Conservation (phyloP, 768 basidiomycete genomes). For the Coprinopsis cinerea region DNA sequence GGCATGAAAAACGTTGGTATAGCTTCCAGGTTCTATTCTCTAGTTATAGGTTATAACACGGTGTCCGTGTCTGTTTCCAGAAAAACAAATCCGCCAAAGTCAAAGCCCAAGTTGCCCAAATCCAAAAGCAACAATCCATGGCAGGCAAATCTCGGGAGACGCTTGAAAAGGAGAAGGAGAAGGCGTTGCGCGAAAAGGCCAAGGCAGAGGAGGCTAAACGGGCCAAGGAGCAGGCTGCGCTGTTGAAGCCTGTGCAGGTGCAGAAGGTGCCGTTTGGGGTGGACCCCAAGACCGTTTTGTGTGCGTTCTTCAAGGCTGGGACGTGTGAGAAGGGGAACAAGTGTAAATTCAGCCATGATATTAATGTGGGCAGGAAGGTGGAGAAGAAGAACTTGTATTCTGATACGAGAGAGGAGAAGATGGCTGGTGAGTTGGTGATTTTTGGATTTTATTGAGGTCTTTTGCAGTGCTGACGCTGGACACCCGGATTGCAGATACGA, state of each 20-base stretch:
- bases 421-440: conserved; percentile 49
- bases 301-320: conserved; percentile 89
- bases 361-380: conserved; percentile 82
- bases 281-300: conserved; percentile 92
- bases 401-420: conserved; percentile 79
- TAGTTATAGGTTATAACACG: not conserved
- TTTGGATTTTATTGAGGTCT: conserved; percentile 1
- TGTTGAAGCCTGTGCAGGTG: conserved; percentile 72
- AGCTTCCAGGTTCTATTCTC: not conserved
- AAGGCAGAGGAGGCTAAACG: conserved; percentile 79
- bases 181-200: conserved; percentile 65
- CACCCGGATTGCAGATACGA: conserved; percentile 62
- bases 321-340: conserved; percentile 89
- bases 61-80: conserved; percentile 30
- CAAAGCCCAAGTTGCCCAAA: conserved; percentile 73
- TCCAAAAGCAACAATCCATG: conserved; percentile 70
- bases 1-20: conserved; percentile 73
- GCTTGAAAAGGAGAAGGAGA: conserved; percentile 84
- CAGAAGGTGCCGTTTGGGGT: conserved; percentile 94
- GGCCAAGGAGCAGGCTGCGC: conserved; percentile 76
- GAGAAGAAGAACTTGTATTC: conserved; percentile 95
- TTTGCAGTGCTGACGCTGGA: not conserved
- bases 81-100: conserved; percentile 96
- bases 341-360: conserved; percentile 97
- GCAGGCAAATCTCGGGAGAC: conserved; percentile 76